Evolutionary conservation across 1,284 basidiomycete genomes (phyloP), one percentile per base, ranked within the genome.

Genomic region (Malassezia sp.): DNA sequence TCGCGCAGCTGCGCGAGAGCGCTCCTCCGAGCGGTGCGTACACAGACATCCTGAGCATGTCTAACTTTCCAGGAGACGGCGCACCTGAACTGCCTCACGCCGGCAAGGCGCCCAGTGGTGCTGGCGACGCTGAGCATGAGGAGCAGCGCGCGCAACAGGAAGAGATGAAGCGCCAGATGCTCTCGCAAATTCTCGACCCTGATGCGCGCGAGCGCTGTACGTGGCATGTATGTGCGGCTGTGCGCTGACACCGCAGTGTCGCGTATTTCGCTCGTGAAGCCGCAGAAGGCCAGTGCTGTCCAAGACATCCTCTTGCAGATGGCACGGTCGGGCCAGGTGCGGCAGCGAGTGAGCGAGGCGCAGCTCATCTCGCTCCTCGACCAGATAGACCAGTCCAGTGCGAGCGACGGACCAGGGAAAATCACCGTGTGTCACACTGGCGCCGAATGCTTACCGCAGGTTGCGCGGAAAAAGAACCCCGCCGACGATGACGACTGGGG

Each of bases 281-380:
- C 88, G 0, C 80, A 85, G 47, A 78, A 89, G 66, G 84, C 88
- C 5, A 75, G 78, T 46, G 82, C 89, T 70, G 88, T 96, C 57
- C 85, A 93, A 71, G 77, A 77, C 11, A 79, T 93, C 46, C 75
- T 97, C 33, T 68, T 89, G 28, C 79, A 85, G 32, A 90, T 95
- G 86, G 89, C 84, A 6, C 86, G 90, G 71, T 77, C 79, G 2
- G 89, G 90, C n/a, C 89, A 95, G 71, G 74, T 96, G 37, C 77
- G 83, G 44, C 83, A 84, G 10, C 77, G 83, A 44, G 83, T 97
- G 33, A 82, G 79, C 21, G 91, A 97, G 70, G 77, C 79, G 36
- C 87, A 91, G 67, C 76, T 97, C 49, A 91, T 96, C 63, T 83
- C 82, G 28, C 74, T 97, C 15, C 76, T 97, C 44, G 86, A 96